Evolutionary conservation across 2,329 filamentous ascomycete genomes (phyloP), one percentile per base, ranked within the genome.

Genomic region (Pseudogymnoascus sp.): DNA sequence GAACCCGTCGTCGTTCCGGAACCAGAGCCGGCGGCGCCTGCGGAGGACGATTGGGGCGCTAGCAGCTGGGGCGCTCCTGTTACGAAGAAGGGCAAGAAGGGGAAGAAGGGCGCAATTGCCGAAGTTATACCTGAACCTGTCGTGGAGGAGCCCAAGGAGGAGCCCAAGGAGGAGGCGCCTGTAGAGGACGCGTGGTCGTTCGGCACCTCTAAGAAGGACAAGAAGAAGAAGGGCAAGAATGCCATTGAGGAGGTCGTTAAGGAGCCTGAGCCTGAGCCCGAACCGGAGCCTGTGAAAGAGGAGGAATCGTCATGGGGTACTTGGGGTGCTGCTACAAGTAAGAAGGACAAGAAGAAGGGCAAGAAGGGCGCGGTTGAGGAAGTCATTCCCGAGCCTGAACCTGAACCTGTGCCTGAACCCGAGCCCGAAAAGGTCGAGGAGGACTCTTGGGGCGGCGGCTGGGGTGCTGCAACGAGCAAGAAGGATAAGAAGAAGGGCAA

Each of bases 131-230:
- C 15, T 8, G 72, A 68, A 18, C 71, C 35, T 9, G 68, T 60
- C 65, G 69, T 45, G 71, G 71, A 48, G 71, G 72, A 42, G 73
- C 71, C 31, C 61, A 72, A 75, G 29, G 74, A 74, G 27, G 72
- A 69, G 12, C 10, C 15, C 59, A 75, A 73, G 29, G 70, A 76
- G 18, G 73, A 73, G 12, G 75, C 77, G 61, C 73, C 72, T 3
- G 80, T 81, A 25, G 82, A 82, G 67, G 76, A 77, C 1, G 86
- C 80, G 79, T 78, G 73, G 36, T 75, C 74, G 12, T 82, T 82
- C 68, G 72, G 74, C 6, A 68, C 77, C 6, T 70, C 72, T 4
- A 75, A 75, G 64, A 78, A 76, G 64, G 84, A 83, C 69, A 85
- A 85, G 71, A 83, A 83, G 71, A 83, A 81, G 73, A 81, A 84